Conservation (phyloP, 345 rosid genomes). For the Anastatica hierochuntica region DNA sequence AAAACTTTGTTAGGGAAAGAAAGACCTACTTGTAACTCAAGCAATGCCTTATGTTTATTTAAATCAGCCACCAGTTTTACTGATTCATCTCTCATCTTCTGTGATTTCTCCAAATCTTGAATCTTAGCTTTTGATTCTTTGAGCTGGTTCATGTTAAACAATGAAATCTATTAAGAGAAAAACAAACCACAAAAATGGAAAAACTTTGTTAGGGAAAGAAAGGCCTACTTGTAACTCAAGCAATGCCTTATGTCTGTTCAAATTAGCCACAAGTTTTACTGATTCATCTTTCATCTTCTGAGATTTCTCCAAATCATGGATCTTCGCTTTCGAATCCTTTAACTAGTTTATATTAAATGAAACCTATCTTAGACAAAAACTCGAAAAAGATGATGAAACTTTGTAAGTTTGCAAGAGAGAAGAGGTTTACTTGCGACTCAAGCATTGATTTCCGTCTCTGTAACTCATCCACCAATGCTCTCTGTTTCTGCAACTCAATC, state of each 20-base stretch:
- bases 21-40: no score
- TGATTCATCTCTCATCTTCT: no score
- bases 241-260: not conserved
- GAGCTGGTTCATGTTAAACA: conserved; percentile 24
- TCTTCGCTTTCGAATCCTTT: conserved; percentile 10
- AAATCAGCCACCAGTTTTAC: no score
- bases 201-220: not conserved
- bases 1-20: no score
- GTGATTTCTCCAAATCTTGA: not conserved
- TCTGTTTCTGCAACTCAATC: no score
- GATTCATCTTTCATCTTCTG: not conserved
- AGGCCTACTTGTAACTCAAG: not conserved
- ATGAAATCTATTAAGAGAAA: no score
- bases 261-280: not conserved
- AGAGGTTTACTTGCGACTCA: no score
- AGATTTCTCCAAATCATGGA: not conserved
- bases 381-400: not conserved
- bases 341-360: conserved; percentile 15
- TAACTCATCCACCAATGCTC: no score
- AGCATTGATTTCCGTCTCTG: no score
- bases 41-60: no score
- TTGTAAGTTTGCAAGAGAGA: no score
- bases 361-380: not conserved
- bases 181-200: not conserved
- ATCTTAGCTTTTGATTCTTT: conserved; percentile 8